Evolutionary conservation across 768 basidiomycete genomes (phyloP).

Genomic region (Leccinum aurantiacum): DNA sequence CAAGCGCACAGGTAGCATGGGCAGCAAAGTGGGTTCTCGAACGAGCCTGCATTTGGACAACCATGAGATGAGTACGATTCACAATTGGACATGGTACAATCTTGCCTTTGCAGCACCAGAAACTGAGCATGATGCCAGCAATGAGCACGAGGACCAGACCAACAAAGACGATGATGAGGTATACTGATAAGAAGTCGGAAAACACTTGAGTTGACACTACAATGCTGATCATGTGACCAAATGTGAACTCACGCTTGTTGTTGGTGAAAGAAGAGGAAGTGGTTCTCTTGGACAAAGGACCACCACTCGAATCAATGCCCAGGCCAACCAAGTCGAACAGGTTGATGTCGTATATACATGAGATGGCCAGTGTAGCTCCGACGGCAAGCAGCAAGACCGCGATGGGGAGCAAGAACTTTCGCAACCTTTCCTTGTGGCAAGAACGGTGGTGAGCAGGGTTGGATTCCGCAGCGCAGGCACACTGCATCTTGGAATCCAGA

Average conservation of each 20-base stretch:
- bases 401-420: constrained; percentile 37
- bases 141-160: constrained; percentile 57
- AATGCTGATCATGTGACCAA: neutral
- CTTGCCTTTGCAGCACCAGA: constrained; percentile 64
- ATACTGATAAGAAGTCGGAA: constrained; percentile 39
- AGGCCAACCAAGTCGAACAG: constrained; percentile 22
- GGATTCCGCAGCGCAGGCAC: constrained; percentile 22
- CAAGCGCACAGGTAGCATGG: constrained; percentile 74
- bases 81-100: neutral
- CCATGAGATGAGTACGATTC: neutral
- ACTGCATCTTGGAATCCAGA: constrained; percentile 17
- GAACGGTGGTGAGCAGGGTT: constrained; percentile 27
- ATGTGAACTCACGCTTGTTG: constrained; percentile 40
- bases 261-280: constrained; percentile 34
- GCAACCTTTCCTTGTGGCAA: constrained; percentile 34
- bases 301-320: constrained; percentile 33
- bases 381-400: constrained; percentile 34
- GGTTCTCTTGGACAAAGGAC: constrained; percentile 29
- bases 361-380: constrained; percentile 32
- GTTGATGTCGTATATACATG: constrained; percentile 31
- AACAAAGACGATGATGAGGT: constrained; percentile 65
- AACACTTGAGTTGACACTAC: neutral
- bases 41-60: constrained; percentile 40
- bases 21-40: constrained; percentile 64
- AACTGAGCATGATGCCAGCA: constrained; percentile 56